phyloP scores from a whole-genome alignment of 2,329 filamentous ascomycete species.

The Colletotrichum neosansevieriae region DNA sequence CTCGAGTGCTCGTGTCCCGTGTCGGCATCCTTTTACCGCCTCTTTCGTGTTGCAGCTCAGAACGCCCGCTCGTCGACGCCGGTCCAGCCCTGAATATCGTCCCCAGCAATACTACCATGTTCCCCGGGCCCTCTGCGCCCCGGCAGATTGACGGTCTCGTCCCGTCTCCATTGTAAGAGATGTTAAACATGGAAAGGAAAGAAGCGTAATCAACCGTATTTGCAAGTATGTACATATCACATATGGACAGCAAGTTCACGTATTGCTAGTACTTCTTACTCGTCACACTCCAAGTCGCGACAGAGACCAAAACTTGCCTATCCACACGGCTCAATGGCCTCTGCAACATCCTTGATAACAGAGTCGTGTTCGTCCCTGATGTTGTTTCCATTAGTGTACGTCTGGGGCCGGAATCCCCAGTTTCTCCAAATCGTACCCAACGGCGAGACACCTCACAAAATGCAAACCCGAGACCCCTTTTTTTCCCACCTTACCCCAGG shows the following conservation, averaged over 20 bases:
- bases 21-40: constrained; percentile 27
- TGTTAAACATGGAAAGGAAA: background rate
- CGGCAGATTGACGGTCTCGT: constrained; percentile 9
- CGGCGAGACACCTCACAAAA: constrained; percentile 3
- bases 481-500: constrained; percentile 36
- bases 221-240: constrained; percentile 9
- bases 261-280: background rate
- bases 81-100: constrained; percentile 14
- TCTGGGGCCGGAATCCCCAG: constrained; percentile 16
- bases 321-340: constrained; percentile 4
- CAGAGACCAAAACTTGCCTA: constrained; percentile 18
- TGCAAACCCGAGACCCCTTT: constrained; percentile 30
- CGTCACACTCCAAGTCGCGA: constrained; percentile 13
- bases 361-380: constrained; percentile 23
- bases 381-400: constrained; percentile 31
- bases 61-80: constrained; percentile 37
- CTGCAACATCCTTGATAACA: background rate
- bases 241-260: constrained; percentile 5
- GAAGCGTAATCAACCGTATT: background rate
- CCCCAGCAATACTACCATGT: too few species aligned
- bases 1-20: constrained; percentile 20
- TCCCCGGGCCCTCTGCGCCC: constrained; percentile 1
- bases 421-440: background rate
- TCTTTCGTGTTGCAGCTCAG: constrained; percentile 37
- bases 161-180: background rate